Evolutionary conservation across 2,329 filamentous ascomycete genomes (phyloP).

Genomic region (Aureobasidium melanogenum): DNA sequence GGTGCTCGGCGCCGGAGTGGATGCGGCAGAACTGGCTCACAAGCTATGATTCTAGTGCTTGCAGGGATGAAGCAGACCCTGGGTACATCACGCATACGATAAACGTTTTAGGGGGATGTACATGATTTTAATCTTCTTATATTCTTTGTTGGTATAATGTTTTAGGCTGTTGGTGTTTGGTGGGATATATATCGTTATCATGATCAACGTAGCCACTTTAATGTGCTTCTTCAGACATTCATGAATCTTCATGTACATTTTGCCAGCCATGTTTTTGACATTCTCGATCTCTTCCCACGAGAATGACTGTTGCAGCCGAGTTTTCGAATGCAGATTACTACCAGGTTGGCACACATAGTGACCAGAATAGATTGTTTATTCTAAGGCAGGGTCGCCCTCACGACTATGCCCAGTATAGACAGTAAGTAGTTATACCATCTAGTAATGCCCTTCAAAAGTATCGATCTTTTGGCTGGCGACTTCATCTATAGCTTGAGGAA

Average conservation of each 20-base stretch:
- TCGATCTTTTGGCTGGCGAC: slow-evolving; percentile 30
- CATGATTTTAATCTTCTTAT: slow-evolving; percentile 6
- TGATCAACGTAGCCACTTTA: neutral
- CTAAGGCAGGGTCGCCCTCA: neutral
- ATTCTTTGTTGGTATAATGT: neutral
- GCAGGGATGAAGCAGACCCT: neutral
- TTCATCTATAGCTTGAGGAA: slow-evolving; percentile 31
- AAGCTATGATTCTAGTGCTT: neutral
- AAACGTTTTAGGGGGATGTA: neutral
- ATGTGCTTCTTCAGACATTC: neutral
- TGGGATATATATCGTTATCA: neutral
- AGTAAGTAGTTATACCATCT: neutral
- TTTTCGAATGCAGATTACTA: too few relatives aligned
- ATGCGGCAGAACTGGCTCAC: neutral
- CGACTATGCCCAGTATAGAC: neutral
- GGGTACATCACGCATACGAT: neutral
- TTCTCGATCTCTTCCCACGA: too few relatives aligned
- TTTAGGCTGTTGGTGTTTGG: neutral
- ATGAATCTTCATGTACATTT: too few relatives aligned
- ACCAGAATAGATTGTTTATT: too few relatives aligned
- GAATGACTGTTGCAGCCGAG: too few relatives aligned
- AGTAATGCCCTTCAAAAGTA: slow-evolving; percentile 28
- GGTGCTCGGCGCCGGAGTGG: neutral
- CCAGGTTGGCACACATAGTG: too few relatives aligned
- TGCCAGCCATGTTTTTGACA: too few relatives aligned